Evolutionary conservation across 73 alveolate species (phyloP).

Genomic region (Paramecium pentaurelia): DNA sequence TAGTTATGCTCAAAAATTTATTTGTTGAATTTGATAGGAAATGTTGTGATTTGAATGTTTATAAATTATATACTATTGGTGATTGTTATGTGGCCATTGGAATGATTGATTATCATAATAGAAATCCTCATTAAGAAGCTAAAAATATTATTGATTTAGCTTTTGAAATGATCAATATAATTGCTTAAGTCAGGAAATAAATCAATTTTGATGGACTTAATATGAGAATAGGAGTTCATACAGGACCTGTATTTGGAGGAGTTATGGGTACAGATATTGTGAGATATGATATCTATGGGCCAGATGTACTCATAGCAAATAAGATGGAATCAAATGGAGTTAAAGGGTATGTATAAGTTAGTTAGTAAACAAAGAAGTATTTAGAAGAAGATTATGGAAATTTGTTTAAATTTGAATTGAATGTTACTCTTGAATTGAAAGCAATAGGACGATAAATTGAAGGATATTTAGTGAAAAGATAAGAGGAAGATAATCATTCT

Average conservation of each 20-base stretch:
- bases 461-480: neutral
- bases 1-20: constrained; percentile 45
- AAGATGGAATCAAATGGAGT: constrained; percentile 59
- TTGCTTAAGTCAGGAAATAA: constrained; percentile 28
- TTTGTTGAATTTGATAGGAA: constrained; percentile 59
- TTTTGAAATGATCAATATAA: constrained; percentile 47
- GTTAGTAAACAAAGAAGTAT: neutral
- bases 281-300: constrained; percentile 59
- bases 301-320: constrained; percentile 52
- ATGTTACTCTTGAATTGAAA: constrained; percentile 28
- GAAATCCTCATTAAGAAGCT: constrained; percentile 56
- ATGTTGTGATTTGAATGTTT: constrained; percentile 53
- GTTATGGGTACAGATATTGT: constrained; percentile 61
- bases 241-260: constrained; percentile 57
- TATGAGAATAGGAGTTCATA: constrained; percentile 61
- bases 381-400: neutral
- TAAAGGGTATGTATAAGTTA: constrained; percentile 29
- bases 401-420: neutral
- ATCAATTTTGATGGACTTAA: constrained; percentile 44
- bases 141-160: constrained; percentile 56
- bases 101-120: constrained; percentile 41
- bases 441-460: neutral
- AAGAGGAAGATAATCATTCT: neutral
- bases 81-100: constrained; percentile 64
- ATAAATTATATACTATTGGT: constrained; percentile 60